Conservation (phyloP, 2,329 filamentous ascomycete species). For the Periglandula ipomoeae region DNA sequence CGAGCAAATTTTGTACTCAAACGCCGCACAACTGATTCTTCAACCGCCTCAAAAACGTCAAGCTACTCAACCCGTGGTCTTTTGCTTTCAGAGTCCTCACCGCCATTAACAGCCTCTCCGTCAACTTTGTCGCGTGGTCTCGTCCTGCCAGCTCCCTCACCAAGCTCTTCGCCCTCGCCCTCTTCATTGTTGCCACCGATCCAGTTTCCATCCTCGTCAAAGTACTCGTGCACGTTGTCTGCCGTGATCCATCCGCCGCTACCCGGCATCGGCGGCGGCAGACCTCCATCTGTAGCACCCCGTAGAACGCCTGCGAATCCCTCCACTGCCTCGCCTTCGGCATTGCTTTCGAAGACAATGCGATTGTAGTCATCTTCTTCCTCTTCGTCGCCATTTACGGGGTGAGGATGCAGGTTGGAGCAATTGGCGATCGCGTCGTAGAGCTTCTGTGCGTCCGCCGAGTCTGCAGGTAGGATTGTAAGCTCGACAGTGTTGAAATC, state of each 20-base stretch:
- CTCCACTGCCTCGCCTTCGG: slow-evolving; percentile 43
- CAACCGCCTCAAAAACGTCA: slow-evolving; percentile 15
- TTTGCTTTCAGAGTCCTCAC: slow-evolving; percentile 37
- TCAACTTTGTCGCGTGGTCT: slow-evolving; percentile 42
- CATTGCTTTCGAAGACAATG: slow-evolving; percentile 46
- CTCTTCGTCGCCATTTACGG: slow-evolving; percentile 47
- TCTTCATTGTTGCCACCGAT: slow-evolving; percentile 38
- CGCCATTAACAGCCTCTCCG: slow-evolving; percentile 34
- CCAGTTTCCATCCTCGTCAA: slow-evolving; percentile 75
- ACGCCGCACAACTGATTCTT: neutral
- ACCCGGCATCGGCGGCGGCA: slow-evolving; percentile 62
- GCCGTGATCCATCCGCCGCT: slow-evolving; percentile 82
- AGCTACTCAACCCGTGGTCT: slow-evolving; percentile 35
- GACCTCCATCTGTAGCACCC: slow-evolving; percentile 36
- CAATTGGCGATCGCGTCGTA: slow-evolving; percentile 66
- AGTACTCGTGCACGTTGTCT: slow-evolving; percentile 79
- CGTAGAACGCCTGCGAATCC: slow-evolving; percentile 47
- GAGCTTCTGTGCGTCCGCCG: slow-evolving; percentile 31
- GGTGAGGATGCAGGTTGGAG: slow-evolving; percentile 68
- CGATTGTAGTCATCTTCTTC: slow-evolving; percentile 45
- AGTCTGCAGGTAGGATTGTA: slow-evolving; percentile 47
- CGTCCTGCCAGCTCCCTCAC: slow-evolving; percentile 55
- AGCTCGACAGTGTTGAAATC: slow-evolving; percentile 59
- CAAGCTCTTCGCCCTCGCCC: slow-evolving; percentile 38
- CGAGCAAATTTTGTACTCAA: too few relatives aligned